Evolutionary conservation across 768 basidiomycete genomes (phyloP), one percentile per base, ranked within the genome.

Genomic region (Inosperma sp.): DNA sequence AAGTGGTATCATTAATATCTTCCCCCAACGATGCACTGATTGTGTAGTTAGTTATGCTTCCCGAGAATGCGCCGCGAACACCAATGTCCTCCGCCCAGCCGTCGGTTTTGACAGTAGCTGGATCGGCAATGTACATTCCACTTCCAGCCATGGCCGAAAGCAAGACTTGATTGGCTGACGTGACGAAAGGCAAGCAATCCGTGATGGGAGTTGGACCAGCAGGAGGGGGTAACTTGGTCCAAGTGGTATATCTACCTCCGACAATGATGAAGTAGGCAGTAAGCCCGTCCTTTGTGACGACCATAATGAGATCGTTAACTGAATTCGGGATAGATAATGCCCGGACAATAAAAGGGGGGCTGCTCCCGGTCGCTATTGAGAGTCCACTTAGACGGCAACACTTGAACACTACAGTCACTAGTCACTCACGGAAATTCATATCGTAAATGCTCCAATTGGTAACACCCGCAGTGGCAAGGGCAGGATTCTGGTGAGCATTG

Each of bases 311-410:
- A 40, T 40, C 39, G 22, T 40, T 25, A 25, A 23, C 39, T 7
- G 39, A 40, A 40, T 40, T 40, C 22, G 39, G 39, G 21, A 40
- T 40, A 7, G 39, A 40, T 23, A 40, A n/a, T 40, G 39, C 39
- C 22, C 39, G 39, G 26, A 25, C 21, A 22, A 40, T 40, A 25
- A 40, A 40, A 23, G 39, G 39, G 2, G 39, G 39, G 12, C 39
- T 23, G 12, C 21, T 40, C 39, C 12, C 22, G 22, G 39, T 40
- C 21, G 39, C 39, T 40, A 40, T 40, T 4, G 39, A 40, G 39
- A 40, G 22, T 23, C 12, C 39, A 40, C 6, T n/a, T 40, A 7
- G n/a, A n/a, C n/a, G 26, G 22, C 22, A 40, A 40, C 9, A 23
- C 2, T n/a, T 4, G 4, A 19, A 40, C 21, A 23, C 39, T 12